Base-by-base conservation (phyloP, 805 yeast species). In the Ogataea pilisensis region DNA sequence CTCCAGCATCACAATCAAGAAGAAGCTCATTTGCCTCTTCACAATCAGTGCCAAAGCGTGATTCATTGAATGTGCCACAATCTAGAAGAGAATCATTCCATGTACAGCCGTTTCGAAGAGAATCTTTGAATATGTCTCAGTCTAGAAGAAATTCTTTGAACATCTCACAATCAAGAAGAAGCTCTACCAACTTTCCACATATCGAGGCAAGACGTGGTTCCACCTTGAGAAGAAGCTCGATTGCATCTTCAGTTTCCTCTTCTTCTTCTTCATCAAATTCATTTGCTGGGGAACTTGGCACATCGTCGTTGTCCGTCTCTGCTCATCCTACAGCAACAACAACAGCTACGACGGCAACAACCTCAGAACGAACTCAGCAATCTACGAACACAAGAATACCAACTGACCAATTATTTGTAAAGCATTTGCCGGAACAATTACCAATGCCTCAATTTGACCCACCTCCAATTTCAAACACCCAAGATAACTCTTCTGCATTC, bases 371-470 rank as follows among this genome's bases (percentile, higher is more conserved):
- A 7, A 14, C 27, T 4, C 24, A 17, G 16, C 27, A 19, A 21
- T 7, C 26, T n/a, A 13, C 32, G n/a, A 21, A 11, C n/a, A 25
- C 27, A 3, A 20, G 21, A 8, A 16, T 27, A n/a, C 5, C 32
- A 12, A 8, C 27, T 9, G 31, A 38, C 16, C 25, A 31, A 31
- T 33, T 39, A 14, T 33, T 37, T 9, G 44, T 55, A 12, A 45
- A 46, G 20, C 38, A 48, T 21, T 39, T 82, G 5, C 88, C 89
- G 0, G 78, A 82, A 0, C 75, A 68, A 38, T 57, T 69, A 14
- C 78, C 82, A 1, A 63, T 76, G 43, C 90, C 90, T 3, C 58
- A 52, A 12, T 82, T 73, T 9, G 26, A 20, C 11, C 45, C 27
- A 22, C 39, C 44, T 32, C 74, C 29, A 13, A 13, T 27, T 14